Percentiles rank a stretch among this genome's conserved stretches.
Evolutionary conservation across 2,329 filamentous ascomycete species (phyloP).

Genomic region (Colletotrichum nymphaeae): DNA sequence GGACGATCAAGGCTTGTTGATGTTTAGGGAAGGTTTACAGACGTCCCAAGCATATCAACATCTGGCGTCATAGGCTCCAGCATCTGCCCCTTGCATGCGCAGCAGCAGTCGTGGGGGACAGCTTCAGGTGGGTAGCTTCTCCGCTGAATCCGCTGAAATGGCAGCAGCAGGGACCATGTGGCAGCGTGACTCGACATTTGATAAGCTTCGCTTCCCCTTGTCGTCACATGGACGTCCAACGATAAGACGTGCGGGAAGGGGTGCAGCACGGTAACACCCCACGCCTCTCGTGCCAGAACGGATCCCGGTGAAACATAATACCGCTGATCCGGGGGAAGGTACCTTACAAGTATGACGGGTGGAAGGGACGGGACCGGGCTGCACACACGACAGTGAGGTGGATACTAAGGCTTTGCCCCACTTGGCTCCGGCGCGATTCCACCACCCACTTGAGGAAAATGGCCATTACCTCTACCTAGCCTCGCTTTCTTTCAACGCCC

Average conservation of each 20-base stretch:
- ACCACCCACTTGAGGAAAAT: slow-evolving; percentile 20
- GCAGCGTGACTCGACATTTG: slow-evolving; percentile 32
- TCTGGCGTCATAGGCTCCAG: slow-evolving; percentile 36
- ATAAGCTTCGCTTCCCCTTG: slow-evolving; percentile 31
- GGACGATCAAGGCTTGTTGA: background rate
- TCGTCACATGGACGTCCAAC: slow-evolving; percentile 30
- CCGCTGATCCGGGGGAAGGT: slow-evolving; percentile 11
- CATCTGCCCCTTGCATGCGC: slow-evolving; percentile 29
- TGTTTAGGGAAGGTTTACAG: slow-evolving; percentile 20
- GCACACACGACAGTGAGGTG: slow-evolving; percentile 1
- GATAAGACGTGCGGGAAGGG: slow-evolving; percentile 16
- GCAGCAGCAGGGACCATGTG: slow-evolving; percentile 34
- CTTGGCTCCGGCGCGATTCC: slow-evolving; percentile 28
- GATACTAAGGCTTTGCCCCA: slow-evolving; percentile 16
- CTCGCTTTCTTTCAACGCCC: slow-evolving; percentile 8
- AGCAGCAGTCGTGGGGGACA: slow-evolving; percentile 20
- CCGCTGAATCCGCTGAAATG: slow-evolving; percentile 17
- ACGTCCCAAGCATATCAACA: background rate
- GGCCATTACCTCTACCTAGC: slow-evolving; percentile 2
- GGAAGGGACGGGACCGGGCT: background rate
- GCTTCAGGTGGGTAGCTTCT: slow-evolving; percentile 28
- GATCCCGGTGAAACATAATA: slow-evolving; percentile 16
- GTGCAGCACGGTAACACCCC: slow-evolving; percentile 7
- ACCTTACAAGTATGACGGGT: no score
- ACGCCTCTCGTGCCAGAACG: background rate